These are phyloP conservation scores for Boletus sp. DNA, from an alignment of 768 basidiomycete genomes.

Conservation along the genomic window DNA sequence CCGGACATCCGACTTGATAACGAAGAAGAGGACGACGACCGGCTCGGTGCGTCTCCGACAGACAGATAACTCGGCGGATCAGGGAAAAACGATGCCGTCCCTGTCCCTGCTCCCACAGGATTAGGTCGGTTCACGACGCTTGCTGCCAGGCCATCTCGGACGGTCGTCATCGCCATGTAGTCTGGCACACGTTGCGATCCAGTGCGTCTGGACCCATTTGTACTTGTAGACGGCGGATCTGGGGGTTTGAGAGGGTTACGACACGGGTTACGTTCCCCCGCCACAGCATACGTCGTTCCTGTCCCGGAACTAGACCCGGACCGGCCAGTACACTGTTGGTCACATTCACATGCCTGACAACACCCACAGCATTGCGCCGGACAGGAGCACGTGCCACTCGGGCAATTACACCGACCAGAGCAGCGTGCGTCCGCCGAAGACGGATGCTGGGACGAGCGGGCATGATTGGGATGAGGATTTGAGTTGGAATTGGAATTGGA, in stretches of 20 bases:
- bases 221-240: slow-evolving; percentile 7
- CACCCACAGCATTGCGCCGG: slow-evolving; percentile 30
- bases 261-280: slow-evolving; percentile 33
- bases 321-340: slow-evolving; percentile 19
- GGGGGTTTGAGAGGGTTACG: slow-evolving; percentile 9
- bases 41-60: slow-evolving; percentile 25
- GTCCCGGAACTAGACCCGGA: slow-evolving; percentile 8
- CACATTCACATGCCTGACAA: slow-evolving; percentile 31
- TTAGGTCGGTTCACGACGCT: slow-evolving; percentile 18
- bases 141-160: slow-evolving; percentile 28
- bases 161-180: slow-evolving; percentile 32
- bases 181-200: slow-evolving; percentile 28
- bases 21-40: slow-evolving; percentile 33
- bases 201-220: slow-evolving; percentile 11
- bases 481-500: neutral
- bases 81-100: slow-evolving; percentile 15
- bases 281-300: slow-evolving; percentile 28
- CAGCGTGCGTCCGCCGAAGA: slow-evolving; percentile 27
- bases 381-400: slow-evolving; percentile 32
- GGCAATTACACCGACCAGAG: slow-evolving; percentile 34
- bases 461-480: slow-evolving; percentile 1
- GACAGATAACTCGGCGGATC: slow-evolving; percentile 24
- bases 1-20: slow-evolving; percentile 33
- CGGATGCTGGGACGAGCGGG: slow-evolving; percentile 16
- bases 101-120: slow-evolving; percentile 12